These are phyloP conservation scores for Aspergillus felis DNA, from an alignment of 2,329 filamentous ascomycete genomes.

Conservation along the genomic window DNA sequence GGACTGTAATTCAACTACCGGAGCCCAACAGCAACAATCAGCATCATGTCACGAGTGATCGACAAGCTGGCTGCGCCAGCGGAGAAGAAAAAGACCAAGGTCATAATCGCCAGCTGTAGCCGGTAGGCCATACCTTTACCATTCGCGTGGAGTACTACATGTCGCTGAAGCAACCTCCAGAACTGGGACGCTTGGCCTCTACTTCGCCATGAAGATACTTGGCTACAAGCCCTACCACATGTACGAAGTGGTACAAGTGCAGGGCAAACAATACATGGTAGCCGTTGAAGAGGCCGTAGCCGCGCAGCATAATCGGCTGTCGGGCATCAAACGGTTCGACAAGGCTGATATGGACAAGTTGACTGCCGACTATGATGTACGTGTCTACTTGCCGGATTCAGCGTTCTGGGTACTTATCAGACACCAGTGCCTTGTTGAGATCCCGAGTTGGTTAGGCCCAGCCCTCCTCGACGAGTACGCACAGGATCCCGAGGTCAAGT, in stretches of 20 bases:
- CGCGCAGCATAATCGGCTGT: slow-evolving; percentile 16
- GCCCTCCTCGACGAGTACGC: slow-evolving; percentile 15
- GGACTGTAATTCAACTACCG: no score
- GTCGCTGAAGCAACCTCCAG: slow-evolving; percentile 1
- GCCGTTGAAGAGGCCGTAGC: slow-evolving; percentile 14
- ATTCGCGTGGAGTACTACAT: neutral
- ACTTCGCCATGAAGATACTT: slow-evolving; percentile 18
- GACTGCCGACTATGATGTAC: slow-evolving; percentile 17
- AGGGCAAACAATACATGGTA: slow-evolving; percentile 13
- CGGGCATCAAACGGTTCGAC: slow-evolving; percentile 13
- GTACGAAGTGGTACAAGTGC: slow-evolving; percentile 10
- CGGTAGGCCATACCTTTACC: slow-evolving; percentile 9
- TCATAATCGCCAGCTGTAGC: slow-evolving; percentile 21
- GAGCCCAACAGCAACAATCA: neutral
- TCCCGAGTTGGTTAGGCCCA: slow-evolving; percentile 17
- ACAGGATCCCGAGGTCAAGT: slow-evolving; percentile 21
- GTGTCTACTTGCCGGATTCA: neutral
- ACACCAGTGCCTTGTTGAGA: slow-evolving; percentile 18
- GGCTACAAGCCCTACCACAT: slow-evolving; percentile 23
- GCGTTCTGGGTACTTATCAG: neutral
- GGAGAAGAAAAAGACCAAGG: slow-evolving; percentile 15
- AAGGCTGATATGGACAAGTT: slow-evolving; percentile 16
- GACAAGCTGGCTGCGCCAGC: slow-evolving; percentile 15
- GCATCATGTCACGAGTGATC: slow-evolving; percentile 18
- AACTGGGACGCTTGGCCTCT: slow-evolving; percentile 21